phyloP scores from a whole-genome alignment of 1,139 yeast species.

The Debaryomyces psychrophilus region DNA sequence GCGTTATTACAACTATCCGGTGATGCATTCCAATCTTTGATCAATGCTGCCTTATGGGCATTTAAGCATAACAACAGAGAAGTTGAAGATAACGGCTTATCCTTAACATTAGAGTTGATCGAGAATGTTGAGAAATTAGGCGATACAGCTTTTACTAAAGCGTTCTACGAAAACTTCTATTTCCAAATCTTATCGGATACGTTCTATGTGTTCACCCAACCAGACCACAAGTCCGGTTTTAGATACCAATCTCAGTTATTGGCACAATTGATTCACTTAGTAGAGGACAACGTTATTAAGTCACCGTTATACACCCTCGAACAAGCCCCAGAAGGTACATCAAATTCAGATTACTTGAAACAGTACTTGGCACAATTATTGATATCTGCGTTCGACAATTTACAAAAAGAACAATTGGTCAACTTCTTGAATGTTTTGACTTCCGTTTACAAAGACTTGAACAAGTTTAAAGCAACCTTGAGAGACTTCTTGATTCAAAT shows the following conservation, averaged over 20 bases:
- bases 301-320: conserved; percentile 75
- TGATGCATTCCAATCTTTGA: conserved; percentile 85
- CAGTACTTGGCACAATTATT: conserved; percentile 84
- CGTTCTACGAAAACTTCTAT: conserved; percentile 86
- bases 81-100: conserved; percentile 86
- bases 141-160: conserved; percentile 76
- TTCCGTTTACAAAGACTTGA: conserved; percentile 69
- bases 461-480: conserved; percentile 78
- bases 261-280: conserved; percentile 81
- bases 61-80: conserved; percentile 96
- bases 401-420: conserved; percentile 79
- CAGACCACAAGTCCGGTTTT: conserved; percentile 97
- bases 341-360: conserved; percentile 76
- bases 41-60: conserved; percentile 97
- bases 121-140: conserved; percentile 79
- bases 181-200: conserved; percentile 90
- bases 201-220: conserved; percentile 90
- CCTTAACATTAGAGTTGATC: conserved; percentile 73
- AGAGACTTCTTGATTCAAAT: conserved; percentile 97
- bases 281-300: conserved; percentile 72
- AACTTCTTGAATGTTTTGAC: conserved; percentile 80
- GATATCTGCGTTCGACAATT: conserved; percentile 85
- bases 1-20: conserved; percentile 89
- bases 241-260: conserved; percentile 82
- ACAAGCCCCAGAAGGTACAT: conserved; percentile 81